These are phyloP conservation scores for Onygena corvina DNA, from an alignment of 2,329 filamentous ascomycete species.

Conservation along the genomic window DNA sequence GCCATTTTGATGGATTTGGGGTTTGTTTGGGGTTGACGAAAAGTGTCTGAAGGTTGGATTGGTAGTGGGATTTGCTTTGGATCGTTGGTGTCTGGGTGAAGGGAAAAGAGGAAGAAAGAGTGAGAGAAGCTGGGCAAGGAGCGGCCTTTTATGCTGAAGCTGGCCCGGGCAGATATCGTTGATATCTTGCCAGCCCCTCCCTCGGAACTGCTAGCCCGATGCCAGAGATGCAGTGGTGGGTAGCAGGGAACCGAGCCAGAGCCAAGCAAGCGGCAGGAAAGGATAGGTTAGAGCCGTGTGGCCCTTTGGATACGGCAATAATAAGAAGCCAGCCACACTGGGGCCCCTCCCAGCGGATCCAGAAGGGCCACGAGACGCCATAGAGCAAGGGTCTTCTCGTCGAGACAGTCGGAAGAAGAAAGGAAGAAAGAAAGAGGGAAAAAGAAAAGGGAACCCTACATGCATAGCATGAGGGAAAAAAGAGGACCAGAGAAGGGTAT, in stretches of 20 bases:
- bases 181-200: background rate
- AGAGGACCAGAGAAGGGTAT: no score
- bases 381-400: background rate
- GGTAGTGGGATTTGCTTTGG: background rate
- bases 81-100: constrained; percentile 7
- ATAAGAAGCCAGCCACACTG: background rate
- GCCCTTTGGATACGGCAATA: background rate
- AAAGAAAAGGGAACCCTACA: background rate
- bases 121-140: constrained; percentile 3
- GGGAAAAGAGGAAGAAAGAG: constrained; percentile 8
- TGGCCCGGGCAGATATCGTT: background rate
- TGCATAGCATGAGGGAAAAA: background rate
- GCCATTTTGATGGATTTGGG: constrained; percentile 25
- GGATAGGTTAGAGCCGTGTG: background rate
- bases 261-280: background rate
- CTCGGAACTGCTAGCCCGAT: background rate
- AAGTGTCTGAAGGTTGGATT: constrained; percentile 6
- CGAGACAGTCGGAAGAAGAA: background rate
- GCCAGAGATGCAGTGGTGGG: background rate
- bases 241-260: background rate
- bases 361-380: background rate
- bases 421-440: background rate
- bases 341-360: background rate
- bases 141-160: constrained; percentile 9
- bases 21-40: constrained; percentile 13